Evolutionary conservation across 2,329 filamentous ascomycete genomes (phyloP).

Genomic region (Trichothecium sympodiale): DNA sequence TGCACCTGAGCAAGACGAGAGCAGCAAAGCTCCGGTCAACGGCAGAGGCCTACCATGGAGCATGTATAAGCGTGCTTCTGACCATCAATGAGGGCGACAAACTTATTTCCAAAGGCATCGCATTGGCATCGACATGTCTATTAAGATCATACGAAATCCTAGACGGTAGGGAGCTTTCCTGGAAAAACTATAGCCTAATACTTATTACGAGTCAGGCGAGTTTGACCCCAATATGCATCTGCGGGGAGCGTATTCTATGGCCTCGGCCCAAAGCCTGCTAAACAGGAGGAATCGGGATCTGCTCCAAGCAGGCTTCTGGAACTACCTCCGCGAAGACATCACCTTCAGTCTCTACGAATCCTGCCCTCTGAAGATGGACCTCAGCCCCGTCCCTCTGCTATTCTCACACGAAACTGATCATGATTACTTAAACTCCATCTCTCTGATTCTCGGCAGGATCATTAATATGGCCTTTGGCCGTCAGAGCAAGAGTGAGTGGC

Average conservation of each 20-base stretch:
- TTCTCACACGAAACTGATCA: conserved; percentile 5
- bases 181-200: not conserved
- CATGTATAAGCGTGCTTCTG: conserved; percentile 28
- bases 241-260: conserved; percentile 33
- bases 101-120: conserved; percentile 23
- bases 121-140: conserved; percentile 34
- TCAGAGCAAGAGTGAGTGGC: conserved; percentile 9
- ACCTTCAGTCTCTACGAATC: conserved; percentile 36
- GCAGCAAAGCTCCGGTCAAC: conserved; percentile 12
- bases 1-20: conserved; percentile 23
- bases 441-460: conserved; percentile 28
- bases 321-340: conserved; percentile 41
- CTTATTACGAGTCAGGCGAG: conserved; percentile 19
- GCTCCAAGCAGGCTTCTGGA: conserved; percentile 34
- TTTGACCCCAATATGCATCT: conserved; percentile 32
- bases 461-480: conserved; percentile 26
- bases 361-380: conserved; percentile 28
- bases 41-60: conserved; percentile 27
- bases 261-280: conserved; percentile 15
- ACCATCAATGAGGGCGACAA: conserved; percentile 18
- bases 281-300: conserved; percentile 16
- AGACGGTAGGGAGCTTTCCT: conserved; percentile 16
- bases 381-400: conserved; percentile 12
- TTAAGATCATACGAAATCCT: conserved; percentile 38
- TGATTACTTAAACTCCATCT: conserved; percentile 27